Evolutionary conservation across 345 rosid species (phyloP), one percentile per base, ranked within the genome.

Genomic region (Dimocarpus longan): DNA sequence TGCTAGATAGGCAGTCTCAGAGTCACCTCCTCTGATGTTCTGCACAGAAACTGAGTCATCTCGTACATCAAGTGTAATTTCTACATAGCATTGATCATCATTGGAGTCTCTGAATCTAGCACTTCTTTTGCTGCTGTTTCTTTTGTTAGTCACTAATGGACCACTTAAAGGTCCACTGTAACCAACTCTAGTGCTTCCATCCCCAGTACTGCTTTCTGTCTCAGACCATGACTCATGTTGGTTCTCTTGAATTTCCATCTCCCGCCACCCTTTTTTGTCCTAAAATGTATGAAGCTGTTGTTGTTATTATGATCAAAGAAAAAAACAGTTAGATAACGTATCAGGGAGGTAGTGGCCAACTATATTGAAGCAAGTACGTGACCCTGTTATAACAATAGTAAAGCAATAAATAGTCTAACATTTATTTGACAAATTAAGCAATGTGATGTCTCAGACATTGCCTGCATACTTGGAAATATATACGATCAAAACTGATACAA

Each of bases 121-220:
- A 46, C 90, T 87, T 60, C 52, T 81, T 56, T 83, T 88, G 79
- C 81, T 77, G 85, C 85, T 83, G 57, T 2, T 80, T 70, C 68
- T 76, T 11, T 22, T 72, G 71, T 63, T 77, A 18, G 77, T 76
- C 48, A 84, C 77, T 10, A 85, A 19, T 0, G 88, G 87, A 15
- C 90, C 90, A 70, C 86, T 88, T 71, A 85, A 12, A 12, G 88
- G 88, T 21, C 91, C 91, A n/a, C 90, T 87, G 81, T 74, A 74
- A 15, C 86, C 86, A 9, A 73, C 24, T 42, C 83, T 50, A 15
- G 76, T 67, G 81, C 91, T 81, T 44, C 76, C 60, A 13, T 54
- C 60, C 5, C 18, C 32, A 3, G 74, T 12, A 68, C 6, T 78
- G 84, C 84, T 87, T 1, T 82, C 90, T 11, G 83, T 78, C 43